Conservation (phyloP, 2,329 filamentous ascomycete species). For the Neopestalotiopsis sp. region DNA sequence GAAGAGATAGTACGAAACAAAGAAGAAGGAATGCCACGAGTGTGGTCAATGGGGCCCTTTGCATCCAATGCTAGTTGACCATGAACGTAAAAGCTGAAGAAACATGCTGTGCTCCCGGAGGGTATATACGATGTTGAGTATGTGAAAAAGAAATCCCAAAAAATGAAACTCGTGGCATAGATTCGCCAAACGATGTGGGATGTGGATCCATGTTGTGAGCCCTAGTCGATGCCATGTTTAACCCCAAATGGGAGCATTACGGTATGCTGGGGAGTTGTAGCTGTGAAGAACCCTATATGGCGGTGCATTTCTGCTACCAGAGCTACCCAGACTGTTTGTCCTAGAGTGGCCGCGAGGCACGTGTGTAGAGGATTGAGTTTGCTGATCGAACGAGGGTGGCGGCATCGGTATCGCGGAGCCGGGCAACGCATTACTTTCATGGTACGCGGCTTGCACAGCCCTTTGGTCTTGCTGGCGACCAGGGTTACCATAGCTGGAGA, state of each 20-base stretch:
- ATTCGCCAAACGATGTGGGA: not conserved
- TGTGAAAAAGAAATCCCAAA: not conserved
- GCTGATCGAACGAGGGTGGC: slow-evolving; percentile 36
- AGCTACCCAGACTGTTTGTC: slow-evolving; percentile 43
- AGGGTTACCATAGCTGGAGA: slow-evolving; percentile 33
- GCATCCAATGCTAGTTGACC: not conserved
- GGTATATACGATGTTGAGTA: not conserved
- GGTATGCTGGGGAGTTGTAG: slow-evolving; percentile 64
- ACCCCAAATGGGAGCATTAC: slow-evolving; percentile 61
- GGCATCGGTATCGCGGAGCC: slow-evolving; percentile 28
- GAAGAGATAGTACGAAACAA: not conserved
- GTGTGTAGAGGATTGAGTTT: slow-evolving; percentile 37
- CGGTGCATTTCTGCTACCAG: slow-evolving; percentile 30
- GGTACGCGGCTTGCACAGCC: not conserved
- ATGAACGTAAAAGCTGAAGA: not conserved
- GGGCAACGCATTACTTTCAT: slow-evolving; percentile 20
- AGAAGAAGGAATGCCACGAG: not conserved
- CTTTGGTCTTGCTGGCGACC: slow-evolving; percentile 18
- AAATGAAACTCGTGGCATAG: not conserved
- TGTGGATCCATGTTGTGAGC: not conserved
- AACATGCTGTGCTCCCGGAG: not conserved
- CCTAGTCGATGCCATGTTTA: slow-evolving; percentile 28
- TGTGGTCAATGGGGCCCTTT: not conserved
- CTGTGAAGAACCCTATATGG: slow-evolving; percentile 62
- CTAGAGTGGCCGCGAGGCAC: slow-evolving; percentile 43